A percentile compares a stretch with the other conserved stretches of the same genome.
Evolutionary conservation across 208 protist genomes (phyloP).

Genomic region (Strigomonas oncopelti): DNA sequence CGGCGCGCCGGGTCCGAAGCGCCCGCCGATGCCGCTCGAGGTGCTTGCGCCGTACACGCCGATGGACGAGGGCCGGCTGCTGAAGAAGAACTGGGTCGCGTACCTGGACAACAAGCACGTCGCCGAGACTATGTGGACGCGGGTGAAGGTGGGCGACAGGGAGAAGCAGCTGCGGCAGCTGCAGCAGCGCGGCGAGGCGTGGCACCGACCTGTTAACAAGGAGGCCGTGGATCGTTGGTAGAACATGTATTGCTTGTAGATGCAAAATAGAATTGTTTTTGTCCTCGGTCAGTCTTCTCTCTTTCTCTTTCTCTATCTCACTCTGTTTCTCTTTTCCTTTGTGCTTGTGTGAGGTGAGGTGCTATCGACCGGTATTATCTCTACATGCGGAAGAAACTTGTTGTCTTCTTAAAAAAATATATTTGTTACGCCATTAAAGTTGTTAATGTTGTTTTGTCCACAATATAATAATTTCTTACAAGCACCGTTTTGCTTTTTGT

Average conservation of each 20-base stretch:
- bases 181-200: constrained; percentile 82
- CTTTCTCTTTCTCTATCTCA: background rate
- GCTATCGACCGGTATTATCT: too few species aligned
- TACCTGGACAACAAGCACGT: constrained; percentile 92
- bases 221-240: constrained; percentile 63
- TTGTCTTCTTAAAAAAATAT: too few species aligned
- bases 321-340: constrained; percentile 8
- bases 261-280: background rate
- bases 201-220: constrained; percentile 81
- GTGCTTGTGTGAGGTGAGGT: background rate
- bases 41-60: constrained; percentile 80
- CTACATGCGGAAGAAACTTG: too few species aligned
- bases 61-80: constrained; percentile 85
- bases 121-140: constrained; percentile 85
- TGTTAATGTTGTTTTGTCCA: too few species aligned
- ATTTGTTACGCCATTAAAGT: too few species aligned
- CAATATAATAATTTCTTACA: too few species aligned
- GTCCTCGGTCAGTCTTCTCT: background rate
- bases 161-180: constrained; percentile 71
- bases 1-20: constrained; percentile 83
- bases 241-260: background rate
- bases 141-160: constrained; percentile 69
- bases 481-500: too few species aligned
- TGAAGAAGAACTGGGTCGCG: constrained; percentile 86
- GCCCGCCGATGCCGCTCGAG: constrained; percentile 58